phyloP scores from a whole-genome alignment of 2,329 filamentous ascomycete species.

The Xylariaceae sp. region DNA sequence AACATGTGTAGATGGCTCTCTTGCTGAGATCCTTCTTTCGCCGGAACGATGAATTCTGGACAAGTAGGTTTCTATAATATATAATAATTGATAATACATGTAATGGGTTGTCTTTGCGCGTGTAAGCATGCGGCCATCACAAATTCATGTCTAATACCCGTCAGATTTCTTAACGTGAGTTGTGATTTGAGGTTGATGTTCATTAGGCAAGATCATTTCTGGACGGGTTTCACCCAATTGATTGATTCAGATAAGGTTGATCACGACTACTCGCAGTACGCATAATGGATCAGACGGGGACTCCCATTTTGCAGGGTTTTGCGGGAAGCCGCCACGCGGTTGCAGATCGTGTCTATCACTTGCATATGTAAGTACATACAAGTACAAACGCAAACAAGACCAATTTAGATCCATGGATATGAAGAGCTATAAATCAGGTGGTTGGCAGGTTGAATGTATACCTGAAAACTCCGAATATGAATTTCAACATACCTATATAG shows the following conservation, averaged over 20 bases:
- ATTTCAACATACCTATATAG: not conserved
- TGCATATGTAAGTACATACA: not conserved
- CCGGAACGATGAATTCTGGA: not conserved
- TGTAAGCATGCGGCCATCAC: not conserved
- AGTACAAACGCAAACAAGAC: constrained; percentile 12
- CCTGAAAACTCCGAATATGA: not conserved
- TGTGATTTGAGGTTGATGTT: constrained; percentile 3
- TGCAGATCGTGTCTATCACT: constrained; percentile 15
- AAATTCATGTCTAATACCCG: not conserved
- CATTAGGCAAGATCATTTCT: constrained; percentile 15
- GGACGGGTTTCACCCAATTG: constrained; percentile 12
- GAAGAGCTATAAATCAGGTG: constrained; percentile 11
- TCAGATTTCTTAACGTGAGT: not conserved
- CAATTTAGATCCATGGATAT: constrained; percentile 10
- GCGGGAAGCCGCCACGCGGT: constrained; percentile 6
- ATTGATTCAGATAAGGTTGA: constrained; percentile 3
- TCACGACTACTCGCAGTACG: too few species aligned
- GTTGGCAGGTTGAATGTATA: too few species aligned
- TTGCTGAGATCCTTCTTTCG: not conserved
- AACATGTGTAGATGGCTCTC: not conserved
- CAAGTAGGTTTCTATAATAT: not conserved
- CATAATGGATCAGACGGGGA: constrained; percentile 19
- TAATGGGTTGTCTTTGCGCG: not conserved
- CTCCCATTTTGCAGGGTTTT: constrained; percentile 15
- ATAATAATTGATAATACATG: not conserved